Percentiles rank a stretch among this genome's conserved stretches.
phyloP scores from a whole-genome alignment of 2,329 filamentous ascomycete species.

The Botrytis paeoniae region DNA sequence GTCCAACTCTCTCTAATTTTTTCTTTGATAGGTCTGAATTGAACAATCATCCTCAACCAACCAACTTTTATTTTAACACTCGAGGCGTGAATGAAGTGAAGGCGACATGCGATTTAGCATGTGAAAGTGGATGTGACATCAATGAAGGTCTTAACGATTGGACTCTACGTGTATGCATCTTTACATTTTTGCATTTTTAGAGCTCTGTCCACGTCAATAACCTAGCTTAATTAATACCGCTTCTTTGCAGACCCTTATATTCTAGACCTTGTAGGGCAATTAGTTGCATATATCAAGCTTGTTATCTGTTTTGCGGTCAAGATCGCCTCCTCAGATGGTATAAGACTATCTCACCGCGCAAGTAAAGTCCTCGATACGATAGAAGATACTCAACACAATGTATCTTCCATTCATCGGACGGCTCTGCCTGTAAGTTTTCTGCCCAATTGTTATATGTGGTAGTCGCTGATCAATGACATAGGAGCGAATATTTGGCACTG shows the following conservation, averaged over 20 bases:
- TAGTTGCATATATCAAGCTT: not conserved
- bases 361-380: conserved; percentile 6
- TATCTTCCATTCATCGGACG: conserved; percentile 44
- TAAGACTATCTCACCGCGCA: conserved; percentile 14
- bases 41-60: not conserved
- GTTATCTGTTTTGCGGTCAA: conserved; percentile 12
- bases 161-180: not conserved
- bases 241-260: not conserved
- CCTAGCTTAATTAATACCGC: not conserved
- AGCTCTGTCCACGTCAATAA: conserved; percentile 17
- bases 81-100: conserved; percentile 5
- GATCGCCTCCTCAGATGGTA: not conserved
- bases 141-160: conserved; percentile 10
- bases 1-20: not conserved
- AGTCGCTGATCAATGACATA: conserved; percentile 38
- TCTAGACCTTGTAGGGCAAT: conserved; percentile 4
- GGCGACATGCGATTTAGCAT: not conserved
- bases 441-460: not conserved
- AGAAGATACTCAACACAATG: conserved; percentile 27
- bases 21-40: not conserved
- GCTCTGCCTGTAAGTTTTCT: conserved; percentile 40
- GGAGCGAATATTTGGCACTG: conserved; percentile 84
- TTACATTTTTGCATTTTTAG: not conserved
- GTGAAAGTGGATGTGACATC: conserved; percentile 20
- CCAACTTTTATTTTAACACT: not conserved